Base-by-base conservation (phyloP, 108 stramenopile species). In the Cyclostephanos tholiformis region DNA sequence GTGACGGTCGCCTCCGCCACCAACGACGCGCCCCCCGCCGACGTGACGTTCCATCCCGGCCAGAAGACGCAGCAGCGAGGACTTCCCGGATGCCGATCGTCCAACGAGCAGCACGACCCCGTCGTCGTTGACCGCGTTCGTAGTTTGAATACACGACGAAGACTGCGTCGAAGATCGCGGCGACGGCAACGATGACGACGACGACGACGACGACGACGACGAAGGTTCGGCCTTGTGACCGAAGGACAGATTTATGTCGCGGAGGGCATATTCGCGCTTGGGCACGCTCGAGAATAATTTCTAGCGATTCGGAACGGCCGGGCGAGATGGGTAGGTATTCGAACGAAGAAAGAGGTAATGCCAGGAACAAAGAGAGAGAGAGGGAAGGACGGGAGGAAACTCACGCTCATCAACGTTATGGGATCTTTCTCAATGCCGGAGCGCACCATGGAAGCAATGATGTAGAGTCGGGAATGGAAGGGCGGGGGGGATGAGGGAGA, bases 271-370 rank as follows among this genome's bases (percentile, higher is more conserved):
- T 67, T 82, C 72, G 44, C 81, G 71, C 57, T 78, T 73, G 30
- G 81, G 81, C 3, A 82, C 76, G 36, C 76, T 77, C 29, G 81
- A 82, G 53, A 82, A 82, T 41, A 82, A 46, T 68, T 66, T 82
- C 77, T 79, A 29, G n/a, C 48, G 41, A 10, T 11, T 7, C 50
- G 6, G 8, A 12, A 16, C 14, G 41, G 3, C 16, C 51, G 44
- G 52, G 25, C 20, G 17, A 43, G 13, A 25, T 51, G 12, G 16
- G 38, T 11, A 50, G 27, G 53, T n/a, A 7, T 35, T 16, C n/a
- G 35, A n/a, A 19, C 36, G 22, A 22, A 61, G 16, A 32, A 26
- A 38, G 4, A 4, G 19, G 51, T 13, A 23, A 63, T 49, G 44
- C 13, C 26, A 50, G 32, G 1, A 0, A 14, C 0, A 35, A 32